phyloP scores from a whole-genome alignment of 2,329 filamentous ascomycete genomes.

The Daldinia sp. region DNA sequence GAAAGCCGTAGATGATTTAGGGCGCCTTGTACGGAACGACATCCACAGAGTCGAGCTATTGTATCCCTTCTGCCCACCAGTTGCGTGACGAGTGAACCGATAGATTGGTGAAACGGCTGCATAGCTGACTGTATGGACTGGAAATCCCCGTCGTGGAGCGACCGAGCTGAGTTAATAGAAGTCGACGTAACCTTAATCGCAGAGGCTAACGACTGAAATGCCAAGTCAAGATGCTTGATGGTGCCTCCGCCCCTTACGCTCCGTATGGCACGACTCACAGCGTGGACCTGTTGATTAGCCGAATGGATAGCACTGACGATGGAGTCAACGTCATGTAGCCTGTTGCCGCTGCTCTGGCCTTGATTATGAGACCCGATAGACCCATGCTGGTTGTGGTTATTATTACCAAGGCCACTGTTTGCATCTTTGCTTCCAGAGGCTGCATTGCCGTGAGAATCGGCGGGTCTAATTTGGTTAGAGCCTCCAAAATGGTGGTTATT shows the following conservation, averaged over 20 bases:
- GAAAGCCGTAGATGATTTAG: slow-evolving; percentile 25
- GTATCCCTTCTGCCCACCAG: slow-evolving; percentile 20
- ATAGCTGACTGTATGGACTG: slow-evolving; percentile 23
- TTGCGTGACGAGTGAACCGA: slow-evolving; percentile 27
- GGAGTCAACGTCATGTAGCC: slow-evolving; percentile 14
- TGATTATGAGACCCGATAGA: not conserved
- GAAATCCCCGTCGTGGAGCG: slow-evolving; percentile 15
- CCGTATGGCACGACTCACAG: slow-evolving; percentile 20
- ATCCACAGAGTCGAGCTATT: slow-evolving; percentile 26
- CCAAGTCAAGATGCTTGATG: slow-evolving; percentile 24
- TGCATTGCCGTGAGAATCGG: not conserved
- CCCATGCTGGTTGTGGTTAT: not conserved
- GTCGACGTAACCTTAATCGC: slow-evolving; percentile 17
- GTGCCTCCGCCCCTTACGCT: slow-evolving; percentile 18
- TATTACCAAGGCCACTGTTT: not conserved
- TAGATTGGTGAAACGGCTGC: slow-evolving; percentile 24
- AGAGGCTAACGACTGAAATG: slow-evolving; percentile 19
- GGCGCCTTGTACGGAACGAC: slow-evolving; percentile 21
- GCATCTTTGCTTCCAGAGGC: not conserved
- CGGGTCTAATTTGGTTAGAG: slow-evolving; percentile 6
- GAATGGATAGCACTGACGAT: slow-evolving; percentile 28
- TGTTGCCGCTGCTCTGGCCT: slow-evolving; percentile 12
- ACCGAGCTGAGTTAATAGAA: slow-evolving; percentile 4
- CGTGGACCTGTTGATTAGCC: slow-evolving; percentile 20
- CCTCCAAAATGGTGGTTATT: slow-evolving; percentile 4